Percentiles rank a stretch among this genome's conserved stretches.
Conservation (phyloP, 805 yeast genomes). For the Wickerhamomyces chambardii region DNA sequence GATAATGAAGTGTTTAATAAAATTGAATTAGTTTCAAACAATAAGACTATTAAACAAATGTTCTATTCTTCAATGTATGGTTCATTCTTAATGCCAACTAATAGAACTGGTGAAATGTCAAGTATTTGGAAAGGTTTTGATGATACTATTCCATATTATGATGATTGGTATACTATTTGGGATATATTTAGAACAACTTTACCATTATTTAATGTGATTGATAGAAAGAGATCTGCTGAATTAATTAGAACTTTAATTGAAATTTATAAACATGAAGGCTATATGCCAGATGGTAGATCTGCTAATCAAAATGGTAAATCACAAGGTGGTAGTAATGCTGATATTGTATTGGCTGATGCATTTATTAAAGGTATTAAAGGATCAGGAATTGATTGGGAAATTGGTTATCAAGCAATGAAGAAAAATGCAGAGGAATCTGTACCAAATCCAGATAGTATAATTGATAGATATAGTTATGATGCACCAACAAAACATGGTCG, state of each 20-base stretch:
- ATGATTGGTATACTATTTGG: conserved; percentile 30
- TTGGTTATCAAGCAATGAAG: conserved; percentile 23
- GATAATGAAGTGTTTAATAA: conserved; percentile 2
- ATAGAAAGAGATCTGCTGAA: conserved; percentile 19
- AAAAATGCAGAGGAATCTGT: conserved; percentile 27
- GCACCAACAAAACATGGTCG: conserved; percentile 24
- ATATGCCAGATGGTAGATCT: conserved; percentile 27
- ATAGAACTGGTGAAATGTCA: conserved; percentile 14
- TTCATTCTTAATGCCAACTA: conserved; percentile 3
- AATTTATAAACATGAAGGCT: conserved; percentile 24
- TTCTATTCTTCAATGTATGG: conserved; percentile 5
- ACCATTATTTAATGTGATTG: conserved; percentile 22
- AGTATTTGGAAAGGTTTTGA: conserved; percentile 14
- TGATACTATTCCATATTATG: conserved; percentile 20
- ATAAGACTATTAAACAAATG: conserved; percentile 1
- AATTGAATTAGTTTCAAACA: conserved; percentile 1
- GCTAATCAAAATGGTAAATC: conserved; percentile 28
- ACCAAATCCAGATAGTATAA: conserved; percentile 5
- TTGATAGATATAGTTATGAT: conserved; percentile 20
- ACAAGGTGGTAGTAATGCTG: conserved; percentile 29
- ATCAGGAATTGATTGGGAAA: conserved; percentile 18
- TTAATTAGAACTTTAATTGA: conserved; percentile 20
- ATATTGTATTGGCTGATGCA: conserved; percentile 27
- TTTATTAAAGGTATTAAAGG: conserved; percentile 18
- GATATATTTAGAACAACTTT: conserved; percentile 27